Base-by-base conservation (phyloP, 805 yeast genomes). In the Grigorovia yakushimaensis region DNA sequence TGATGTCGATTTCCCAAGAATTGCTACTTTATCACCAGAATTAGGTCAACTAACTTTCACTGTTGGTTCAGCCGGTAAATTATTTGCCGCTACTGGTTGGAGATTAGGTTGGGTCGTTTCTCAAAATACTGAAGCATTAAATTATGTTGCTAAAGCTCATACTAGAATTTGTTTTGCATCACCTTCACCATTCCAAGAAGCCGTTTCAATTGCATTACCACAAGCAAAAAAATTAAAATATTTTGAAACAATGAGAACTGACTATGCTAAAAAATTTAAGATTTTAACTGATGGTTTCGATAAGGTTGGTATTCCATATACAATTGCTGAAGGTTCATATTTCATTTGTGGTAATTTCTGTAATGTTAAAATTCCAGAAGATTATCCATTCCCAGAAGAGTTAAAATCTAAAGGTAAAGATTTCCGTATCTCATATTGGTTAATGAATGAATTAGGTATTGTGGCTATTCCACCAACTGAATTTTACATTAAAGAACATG, bases 21-120 rank as follows among this genome's bases (percentile, higher is more conserved):
- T 93, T 43, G 95, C 96, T 1, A 79, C 87, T 2, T 69, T 91
- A 47, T 72, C 81, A 5, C 89, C 91, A 5, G 96, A 88, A 57
- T 76, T 88, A 50, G 82, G 77, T 23, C 78, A 78, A 49, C 72
- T 88, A 59, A 87, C 97, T 0, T 69, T 93, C 47, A 82, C 97
- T 3, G 94, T 93, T 20, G 98, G 98, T 1, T 87, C 96, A 24
- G 98, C 97, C 6, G 98, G 98, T 53, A 93, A 93, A 67, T 81
- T 96, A 0, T 93, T 93, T 70, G 95, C 96, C n/a, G 96, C 96
- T 41, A 93, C 98, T 11, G 98, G 98, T 46, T 93, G 98, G 97
- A 82, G 98, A 72, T 78, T 93, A 46, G 98, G 98, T 47, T 93
- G 95, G 94, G 75, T 91, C 37, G 81, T 89, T 51, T 98, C 96